Base-by-base conservation (phyloP, 208 protist species). In the Trypanosomatidae sp. region DNA sequence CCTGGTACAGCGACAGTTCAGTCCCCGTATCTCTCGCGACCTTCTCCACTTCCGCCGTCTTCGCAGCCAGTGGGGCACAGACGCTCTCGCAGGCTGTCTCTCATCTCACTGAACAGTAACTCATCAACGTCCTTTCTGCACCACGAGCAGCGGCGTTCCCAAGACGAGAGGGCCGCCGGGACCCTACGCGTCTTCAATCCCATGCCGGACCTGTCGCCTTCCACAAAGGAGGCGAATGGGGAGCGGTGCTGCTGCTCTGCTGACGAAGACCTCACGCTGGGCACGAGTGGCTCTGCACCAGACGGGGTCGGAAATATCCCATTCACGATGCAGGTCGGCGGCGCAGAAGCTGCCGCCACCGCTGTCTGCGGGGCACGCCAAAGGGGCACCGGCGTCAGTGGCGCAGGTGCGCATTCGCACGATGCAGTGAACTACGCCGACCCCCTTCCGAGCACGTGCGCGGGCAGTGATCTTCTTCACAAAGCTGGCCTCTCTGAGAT, bases 21-120 rank as follows among this genome's bases (percentile, higher is more conserved):
- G 30, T 69, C 66, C 2, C 33, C 50, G 8, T 69, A 69, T 41
- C 19, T 59, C 19, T 30, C 28, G 39, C 19, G 44, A 33, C 66
- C 50, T 44, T 79, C 52, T 55, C 41, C 59, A 17, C 56, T 67
- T 12, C 46, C 46, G 15, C 41, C 74, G n/a, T 69, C 74, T 25
- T 52, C 53, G n/a, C 66, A 47, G 36, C 67, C 67, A 52, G 62
- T 9, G 22, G 43, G 44, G 60, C 56, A 73, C 50, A 65, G 58
- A 12, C 70, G 49, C 39, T 64, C 58, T 5, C 76, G 70, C 41
- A 25, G 49, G 12, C 25, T 25, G n/a, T 80, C 76, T 30, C 49
- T 75, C 28, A 46, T 46, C 33, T 80, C 76, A 9, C 19, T 67
- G 33, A 55, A 58, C 17, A 80, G 58, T 19, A 76, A 71, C 71